Evolutionary conservation across 805 yeast species (phyloP).

Genomic region (Candida boidinii): DNA sequence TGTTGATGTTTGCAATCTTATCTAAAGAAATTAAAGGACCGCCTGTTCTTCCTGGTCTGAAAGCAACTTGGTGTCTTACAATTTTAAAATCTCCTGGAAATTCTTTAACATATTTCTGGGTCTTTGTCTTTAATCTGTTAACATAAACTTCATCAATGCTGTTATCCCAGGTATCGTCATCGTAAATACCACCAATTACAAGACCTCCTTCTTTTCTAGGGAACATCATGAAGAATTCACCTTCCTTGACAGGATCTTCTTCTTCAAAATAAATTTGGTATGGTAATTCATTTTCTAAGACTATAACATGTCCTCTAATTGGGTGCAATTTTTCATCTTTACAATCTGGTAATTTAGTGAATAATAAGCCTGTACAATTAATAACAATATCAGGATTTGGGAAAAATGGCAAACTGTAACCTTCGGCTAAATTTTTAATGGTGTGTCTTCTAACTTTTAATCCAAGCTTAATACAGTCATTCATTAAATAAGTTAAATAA

Average conservation of each 20-base stretch:
- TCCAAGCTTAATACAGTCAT: slow-evolving; percentile 30
- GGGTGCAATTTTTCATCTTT: slow-evolving; percentile 39
- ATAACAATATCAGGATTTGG: slow-evolving; percentile 33
- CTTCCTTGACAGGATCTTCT: slow-evolving; percentile 20
- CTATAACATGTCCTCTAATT: slow-evolving; percentile 51
- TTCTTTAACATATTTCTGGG: slow-evolving; percentile 42
- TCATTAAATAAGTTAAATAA: slow-evolving; percentile 45
- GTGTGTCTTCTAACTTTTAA: too few species aligned
- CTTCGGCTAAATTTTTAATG: slow-evolving; percentile 43
- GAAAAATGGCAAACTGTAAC: slow-evolving; percentile 21
- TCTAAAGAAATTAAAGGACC: slow-evolving; percentile 41
- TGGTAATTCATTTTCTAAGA: slow-evolving; percentile 37
- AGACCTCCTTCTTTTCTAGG: slow-evolving; percentile 65
- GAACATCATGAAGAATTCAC: slow-evolving; percentile 49
- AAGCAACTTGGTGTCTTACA: slow-evolving; percentile 50
- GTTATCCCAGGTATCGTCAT: slow-evolving; percentile 15
- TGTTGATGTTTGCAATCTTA: slow-evolving; percentile 11
- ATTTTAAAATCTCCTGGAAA: slow-evolving; percentile 40
- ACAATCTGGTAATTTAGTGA: slow-evolving; percentile 38
- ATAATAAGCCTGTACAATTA: slow-evolving; percentile 49
- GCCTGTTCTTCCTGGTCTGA: slow-evolving; percentile 55
- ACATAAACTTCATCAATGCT: slow-evolving; percentile 42
- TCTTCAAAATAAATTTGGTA: slow-evolving; percentile 27
- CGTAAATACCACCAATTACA: slow-evolving; percentile 47
- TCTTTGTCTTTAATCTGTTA: slow-evolving; percentile 33